A percentile compares a stretch with the other conserved stretches of the same genome.
These are phyloP conservation scores for Hypoxylon sp. DNA, from an alignment of 2,329 filamentous ascomycete genomes.

Conservation along the genomic window DNA sequence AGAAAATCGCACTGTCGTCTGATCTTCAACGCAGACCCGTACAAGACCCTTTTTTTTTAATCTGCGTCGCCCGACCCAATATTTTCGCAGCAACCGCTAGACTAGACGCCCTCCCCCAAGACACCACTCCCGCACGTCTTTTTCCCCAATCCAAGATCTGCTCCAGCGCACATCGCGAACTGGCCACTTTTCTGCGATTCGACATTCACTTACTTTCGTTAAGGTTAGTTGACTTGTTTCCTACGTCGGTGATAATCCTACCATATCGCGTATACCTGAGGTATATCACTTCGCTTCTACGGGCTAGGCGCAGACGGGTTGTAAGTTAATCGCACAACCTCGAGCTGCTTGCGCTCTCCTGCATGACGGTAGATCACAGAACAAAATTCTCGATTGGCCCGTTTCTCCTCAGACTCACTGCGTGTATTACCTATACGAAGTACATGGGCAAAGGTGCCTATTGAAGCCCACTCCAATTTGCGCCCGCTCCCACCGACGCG, in stretches of 20 bases:
- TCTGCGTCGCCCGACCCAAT: slow-evolving; percentile 35
- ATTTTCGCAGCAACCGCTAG: slow-evolving; percentile 23
- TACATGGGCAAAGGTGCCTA: slow-evolving; percentile 28
- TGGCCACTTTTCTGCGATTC: slow-evolving; percentile 31
- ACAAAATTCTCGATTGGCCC: slow-evolving; percentile 29
- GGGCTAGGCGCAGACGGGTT: slow-evolving; percentile 3
- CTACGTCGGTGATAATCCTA: slow-evolving; percentile 3
- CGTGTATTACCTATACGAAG: slow-evolving; percentile 25
- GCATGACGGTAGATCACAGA: slow-evolving; percentile 32
- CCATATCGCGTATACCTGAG: slow-evolving; percentile 5
- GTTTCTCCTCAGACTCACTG: slow-evolving; percentile 11
- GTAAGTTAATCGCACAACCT: slow-evolving; percentile 25
- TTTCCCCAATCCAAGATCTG: slow-evolving; percentile 34
- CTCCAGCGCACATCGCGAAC: slow-evolving; percentile 36
- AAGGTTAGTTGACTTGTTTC: slow-evolving; percentile 35
- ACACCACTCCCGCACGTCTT: slow-evolving; percentile 27
- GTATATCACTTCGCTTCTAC: slow-evolving; percentile 2
- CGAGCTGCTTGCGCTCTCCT: slow-evolving; percentile 31
- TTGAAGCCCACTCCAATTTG: slow-evolving; percentile 33
- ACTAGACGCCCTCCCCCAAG: slow-evolving; percentile 31
- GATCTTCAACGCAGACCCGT: slow-evolving; percentile 30
- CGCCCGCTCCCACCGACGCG: slow-evolving; percentile 27
- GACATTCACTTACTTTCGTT: slow-evolving; percentile 32
- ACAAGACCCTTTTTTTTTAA: slow-evolving; percentile 35
- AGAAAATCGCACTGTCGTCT: slow-evolving; percentile 24